Evolutionary conservation across 148 eudicot species (phyloP), one percentile per base, ranked within the genome.

Genomic region (Amaranthus hypochondriacus): DNA sequence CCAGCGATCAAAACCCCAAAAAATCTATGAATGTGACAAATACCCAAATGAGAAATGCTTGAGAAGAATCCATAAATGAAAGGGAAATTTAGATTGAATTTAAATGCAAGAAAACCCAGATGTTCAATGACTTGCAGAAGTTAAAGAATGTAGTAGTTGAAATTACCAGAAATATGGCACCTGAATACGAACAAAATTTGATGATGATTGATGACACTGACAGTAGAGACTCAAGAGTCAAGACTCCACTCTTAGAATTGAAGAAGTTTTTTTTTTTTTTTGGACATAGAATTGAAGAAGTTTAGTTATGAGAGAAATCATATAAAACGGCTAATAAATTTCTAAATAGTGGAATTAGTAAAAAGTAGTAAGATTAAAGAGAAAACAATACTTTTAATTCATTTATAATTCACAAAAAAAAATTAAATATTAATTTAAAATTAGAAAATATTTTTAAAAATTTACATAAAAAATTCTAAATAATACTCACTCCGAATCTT

Each of bases 1-100:
- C 12, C 66, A 49, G 10, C 5, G 9, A 56, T 58, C 52, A 65
- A 77, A 72, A 57, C 68, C 62, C 10, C 21, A 18, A 5, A 57
- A 57, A 78, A 68, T 74, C 39, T 43, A 21, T 28, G 77, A 78
- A 73, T 68, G 55, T 2, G 77, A 78, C 74, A 66, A 48, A 66
- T 66, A 66, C 69, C 69, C 69, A 66, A 48, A 12, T 66, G 12
- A 66, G 28, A 62, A 53, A 3, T 48, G 9, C n/a, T 18, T 53
- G 28, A 2, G 47, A 62, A 13, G 11, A 72, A 43, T 39, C 42
- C 69, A 65, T 10, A 14, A 47, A 18, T 28, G 55, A 66, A 21
- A 66, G 14, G 3, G 43, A 46, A 56, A 5, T 44, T 2, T 10
- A 5, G 51, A 64, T 10, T 46, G 46, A 60, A 60, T 48, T 28